A percentile compares a stretch with the other conserved stretches of the same genome.
phyloP scores from a whole-genome alignment of 2,329 filamentous ascomycete genomes.

The Cyclaneusma minus region DNA sequence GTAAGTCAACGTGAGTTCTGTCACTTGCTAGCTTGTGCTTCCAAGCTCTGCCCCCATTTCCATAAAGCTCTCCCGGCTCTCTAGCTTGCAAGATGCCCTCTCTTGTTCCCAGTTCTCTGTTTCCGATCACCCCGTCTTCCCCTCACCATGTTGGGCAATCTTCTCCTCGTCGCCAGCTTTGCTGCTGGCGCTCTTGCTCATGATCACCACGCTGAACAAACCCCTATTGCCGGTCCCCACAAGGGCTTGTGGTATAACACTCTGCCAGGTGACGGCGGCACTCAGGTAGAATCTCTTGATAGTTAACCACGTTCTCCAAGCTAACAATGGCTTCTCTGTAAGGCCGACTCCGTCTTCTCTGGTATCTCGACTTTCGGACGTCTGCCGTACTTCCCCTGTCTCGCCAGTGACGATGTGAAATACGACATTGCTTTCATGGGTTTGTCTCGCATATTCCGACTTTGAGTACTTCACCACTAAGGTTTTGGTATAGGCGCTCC shows the following conservation, averaged over 20 bases:
- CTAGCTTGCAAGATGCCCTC: no score
- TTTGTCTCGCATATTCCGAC: constrained; percentile 19
- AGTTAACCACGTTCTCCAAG: constrained; percentile 1
- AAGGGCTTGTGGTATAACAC: constrained; percentile 70
- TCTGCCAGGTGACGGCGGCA: constrained; percentile 70
- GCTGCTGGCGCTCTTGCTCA: constrained; percentile 67
- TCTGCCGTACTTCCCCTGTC: constrained; percentile 61
- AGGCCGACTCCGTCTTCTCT: constrained; percentile 81
- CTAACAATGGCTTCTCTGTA: constrained; percentile 2
- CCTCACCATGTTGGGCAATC: constrained; percentile 14
- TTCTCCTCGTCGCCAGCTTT: constrained; percentile 11
- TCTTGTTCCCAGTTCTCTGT: no score
- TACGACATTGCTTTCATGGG: constrained; percentile 82
- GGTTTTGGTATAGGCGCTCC: constrained; percentile 43
- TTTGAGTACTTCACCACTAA: constrained; percentile 5
- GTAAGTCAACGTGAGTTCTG: no score
- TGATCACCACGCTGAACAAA: constrained; percentile 61
- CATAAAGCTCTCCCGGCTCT: no score
- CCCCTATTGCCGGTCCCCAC: constrained; percentile 41
- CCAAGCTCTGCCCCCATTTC: no score
- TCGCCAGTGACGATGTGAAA: constrained; percentile 51
- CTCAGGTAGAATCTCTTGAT: constrained; percentile 38
- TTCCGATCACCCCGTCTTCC: no score
- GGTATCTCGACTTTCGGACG: constrained; percentile 78
- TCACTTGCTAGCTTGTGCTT: no score